Evolutionary conservation across 2,329 filamentous ascomycete genomes (phyloP).

Genomic region (Alternaria brassicicola): DNA sequence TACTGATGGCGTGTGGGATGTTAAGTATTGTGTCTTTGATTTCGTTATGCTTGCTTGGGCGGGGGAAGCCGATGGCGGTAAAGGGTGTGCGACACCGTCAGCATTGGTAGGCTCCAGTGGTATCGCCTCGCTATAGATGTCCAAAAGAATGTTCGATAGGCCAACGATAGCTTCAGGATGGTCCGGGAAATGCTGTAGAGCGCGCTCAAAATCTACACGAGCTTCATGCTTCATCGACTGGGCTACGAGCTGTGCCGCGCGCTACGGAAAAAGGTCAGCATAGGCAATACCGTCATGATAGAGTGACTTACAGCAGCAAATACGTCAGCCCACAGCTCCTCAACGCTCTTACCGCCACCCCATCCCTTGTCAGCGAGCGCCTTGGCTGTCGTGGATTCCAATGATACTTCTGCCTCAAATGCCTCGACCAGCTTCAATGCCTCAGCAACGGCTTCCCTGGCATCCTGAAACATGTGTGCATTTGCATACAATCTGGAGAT

Average conservation of each 20-base stretch:
- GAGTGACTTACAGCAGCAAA: conserved; percentile 71
- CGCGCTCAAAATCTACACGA: conserved; percentile 78
- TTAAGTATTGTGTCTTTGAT: conserved; percentile 52
- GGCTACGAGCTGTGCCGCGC: conserved; percentile 69
- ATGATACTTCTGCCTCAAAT: conserved; percentile 70
- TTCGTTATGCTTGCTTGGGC: conserved; percentile 2
- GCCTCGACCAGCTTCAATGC: conserved; percentile 75
- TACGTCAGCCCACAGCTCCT: conserved; percentile 84
- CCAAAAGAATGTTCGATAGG: conserved; percentile 82
- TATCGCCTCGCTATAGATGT: conserved; percentile 73
- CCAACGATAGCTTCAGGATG: conserved; percentile 82
- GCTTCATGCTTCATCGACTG: conserved; percentile 70
- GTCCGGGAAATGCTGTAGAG: conserved; percentile 77
- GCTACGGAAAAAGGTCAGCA: conserved; percentile 52
- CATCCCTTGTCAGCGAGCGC: conserved; percentile 71
- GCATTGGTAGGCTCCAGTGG: conserved; percentile 63
- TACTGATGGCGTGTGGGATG: conserved; percentile 55
- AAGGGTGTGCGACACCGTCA: conserved; percentile 15
- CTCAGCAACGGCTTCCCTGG: conserved; percentile 78
- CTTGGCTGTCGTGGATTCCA: conserved; percentile 66
- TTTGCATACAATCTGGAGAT: conserved; percentile 87
- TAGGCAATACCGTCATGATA: not conserved
- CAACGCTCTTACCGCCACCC: conserved; percentile 80
- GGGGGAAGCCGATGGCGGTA: conserved; percentile 14
- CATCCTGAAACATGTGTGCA: conserved; percentile 79